phyloP scores from a whole-genome alignment of 2,329 filamentous ascomycete species.

The Fusarium dimerum region DNA sequence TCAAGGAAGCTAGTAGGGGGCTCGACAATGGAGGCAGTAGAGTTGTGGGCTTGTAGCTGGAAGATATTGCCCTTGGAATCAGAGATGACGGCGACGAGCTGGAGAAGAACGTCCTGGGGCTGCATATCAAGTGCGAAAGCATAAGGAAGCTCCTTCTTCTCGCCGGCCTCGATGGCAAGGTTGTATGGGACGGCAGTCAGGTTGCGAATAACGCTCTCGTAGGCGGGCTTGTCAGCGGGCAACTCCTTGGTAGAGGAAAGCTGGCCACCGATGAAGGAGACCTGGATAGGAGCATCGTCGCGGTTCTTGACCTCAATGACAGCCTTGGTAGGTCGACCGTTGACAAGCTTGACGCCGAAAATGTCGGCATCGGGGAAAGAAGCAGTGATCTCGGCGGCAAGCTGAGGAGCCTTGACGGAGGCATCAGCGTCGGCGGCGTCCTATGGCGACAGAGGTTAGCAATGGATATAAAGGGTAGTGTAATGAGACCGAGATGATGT shows the following conservation, averaged over 20 bases:
- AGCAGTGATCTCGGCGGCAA: conserved; percentile 66
- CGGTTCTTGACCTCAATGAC: conserved; percentile 82
- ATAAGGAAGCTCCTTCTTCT: conserved; percentile 76
- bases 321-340: conserved; percentile 82
- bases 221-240: conserved; percentile 45
- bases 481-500: not conserved
- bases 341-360: conserved; percentile 94
- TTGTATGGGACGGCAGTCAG: conserved; percentile 76
- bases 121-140: conserved; percentile 88
- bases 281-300: conserved; percentile 72
- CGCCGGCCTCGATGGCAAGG: conserved; percentile 71
- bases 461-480: not conserved
- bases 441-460: conserved; percentile 1
- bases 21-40: conserved; percentile 84
- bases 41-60: conserved; percentile 79
- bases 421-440: conserved; percentile 23
- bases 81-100: conserved; percentile 73
- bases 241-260: conserved; percentile 61
- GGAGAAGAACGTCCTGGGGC: conserved; percentile 82
- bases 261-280: conserved; percentile 76
- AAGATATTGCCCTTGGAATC: conserved; percentile 68
- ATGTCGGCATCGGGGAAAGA: conserved; percentile 73
- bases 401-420: conserved; percentile 22
- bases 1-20: conserved; percentile 89
- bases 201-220: conserved; percentile 73